phyloP scores from a whole-genome alignment of 2,329 filamentous ascomycete genomes.

The Exophiala xenobiotica region DNA sequence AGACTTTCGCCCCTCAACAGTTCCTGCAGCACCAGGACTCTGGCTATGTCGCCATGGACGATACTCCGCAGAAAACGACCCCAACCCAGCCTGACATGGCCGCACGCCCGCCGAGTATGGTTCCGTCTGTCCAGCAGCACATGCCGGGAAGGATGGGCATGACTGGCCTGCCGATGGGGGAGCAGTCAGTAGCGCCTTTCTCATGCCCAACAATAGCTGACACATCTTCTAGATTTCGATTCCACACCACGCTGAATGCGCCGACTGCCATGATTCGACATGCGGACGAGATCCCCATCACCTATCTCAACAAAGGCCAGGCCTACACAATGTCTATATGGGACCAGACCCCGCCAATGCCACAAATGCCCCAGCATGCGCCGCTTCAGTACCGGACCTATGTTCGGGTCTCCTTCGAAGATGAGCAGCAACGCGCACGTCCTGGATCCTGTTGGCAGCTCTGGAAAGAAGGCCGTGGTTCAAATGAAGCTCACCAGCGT shows the following conservation, averaged over 20 bases:
- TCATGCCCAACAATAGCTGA: slow-evolving; percentile 16
- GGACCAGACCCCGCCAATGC: slow-evolving; percentile 68
- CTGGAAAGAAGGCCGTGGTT: slow-evolving; percentile 96
- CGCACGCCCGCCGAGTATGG: slow-evolving; percentile 12
- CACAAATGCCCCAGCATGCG: slow-evolving; percentile 56
- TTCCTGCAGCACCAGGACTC: slow-evolving; percentile 75
- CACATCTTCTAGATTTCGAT: slow-evolving; percentile 67
- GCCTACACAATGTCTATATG: slow-evolving; percentile 83
- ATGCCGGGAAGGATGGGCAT: slow-evolving; percentile 33
- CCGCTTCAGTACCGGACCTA: slow-evolving; percentile 76
- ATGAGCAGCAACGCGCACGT: slow-evolving; percentile 84
- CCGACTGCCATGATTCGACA: slow-evolving; percentile 96
- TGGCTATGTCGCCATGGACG: slow-evolving; percentile 75
- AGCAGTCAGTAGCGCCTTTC: slow-evolving; percentile 49
- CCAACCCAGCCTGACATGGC: slow-evolving; percentile 26
- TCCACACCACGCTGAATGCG: slow-evolving; percentile 84
- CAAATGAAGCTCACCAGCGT: slow-evolving; percentile 89
- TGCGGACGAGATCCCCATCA: slow-evolving; percentile 88
- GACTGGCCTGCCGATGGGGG: slow-evolving; percentile 39
- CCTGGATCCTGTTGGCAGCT: slow-evolving; percentile 83
- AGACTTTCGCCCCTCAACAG: slow-evolving; percentile 41
- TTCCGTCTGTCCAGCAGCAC: slow-evolving; percentile 36
- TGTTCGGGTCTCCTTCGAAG: slow-evolving; percentile 94
- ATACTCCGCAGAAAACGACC: slow-evolving; percentile 56
- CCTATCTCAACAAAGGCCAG: slow-evolving; percentile 96